phyloP scores from a whole-genome alignment of 768 basidiomycete species.

The Pleurotus ostreatus region DNA sequence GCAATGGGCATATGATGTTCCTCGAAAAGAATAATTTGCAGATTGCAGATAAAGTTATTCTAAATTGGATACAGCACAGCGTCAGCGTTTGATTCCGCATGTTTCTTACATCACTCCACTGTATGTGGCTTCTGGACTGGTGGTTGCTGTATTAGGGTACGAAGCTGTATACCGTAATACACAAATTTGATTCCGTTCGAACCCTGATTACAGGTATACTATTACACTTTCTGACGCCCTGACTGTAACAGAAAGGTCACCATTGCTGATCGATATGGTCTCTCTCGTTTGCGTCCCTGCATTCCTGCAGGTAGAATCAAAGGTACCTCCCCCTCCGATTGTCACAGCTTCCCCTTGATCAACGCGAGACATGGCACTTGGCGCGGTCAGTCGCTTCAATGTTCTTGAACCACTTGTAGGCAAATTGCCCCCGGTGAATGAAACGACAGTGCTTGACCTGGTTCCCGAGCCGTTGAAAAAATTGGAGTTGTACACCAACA shows the following conservation, averaged over 20 bases:
- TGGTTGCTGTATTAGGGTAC: no score
- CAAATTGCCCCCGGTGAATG: conserved; percentile 22
- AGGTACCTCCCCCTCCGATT: conserved; percentile 28
- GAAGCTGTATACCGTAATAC: no score
- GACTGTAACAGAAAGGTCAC: conserved; percentile 22
- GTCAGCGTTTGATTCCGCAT: neutral
- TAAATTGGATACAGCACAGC: conserved; percentile 31
- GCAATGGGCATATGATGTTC: conserved; percentile 56
- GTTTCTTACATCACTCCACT: no score
- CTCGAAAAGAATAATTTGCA: conserved; percentile 46
- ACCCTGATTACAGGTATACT: conserved; percentile 18
- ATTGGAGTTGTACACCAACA: conserved; percentile 30
- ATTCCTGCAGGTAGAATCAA: conserved; percentile 20
- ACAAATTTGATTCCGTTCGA: no score
- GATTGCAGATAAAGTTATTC: conserved; percentile 36
- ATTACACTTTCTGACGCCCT: conserved; percentile 34
- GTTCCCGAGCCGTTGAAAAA: conserved; percentile 30
- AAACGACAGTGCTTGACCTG: conserved; percentile 22
- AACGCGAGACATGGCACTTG: conserved; percentile 25
- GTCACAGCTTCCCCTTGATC: conserved; percentile 27
- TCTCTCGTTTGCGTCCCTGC: conserved; percentile 23
- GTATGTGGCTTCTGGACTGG: no score
- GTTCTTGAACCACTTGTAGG: conserved; percentile 14
- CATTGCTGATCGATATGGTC: conserved; percentile 17
- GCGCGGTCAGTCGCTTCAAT: conserved; percentile 30